Evolutionary conservation across 2,329 filamentous ascomycete species (phyloP), one percentile per base, ranked within the genome.

Genomic region (Fusarium guadeloupense): DNA sequence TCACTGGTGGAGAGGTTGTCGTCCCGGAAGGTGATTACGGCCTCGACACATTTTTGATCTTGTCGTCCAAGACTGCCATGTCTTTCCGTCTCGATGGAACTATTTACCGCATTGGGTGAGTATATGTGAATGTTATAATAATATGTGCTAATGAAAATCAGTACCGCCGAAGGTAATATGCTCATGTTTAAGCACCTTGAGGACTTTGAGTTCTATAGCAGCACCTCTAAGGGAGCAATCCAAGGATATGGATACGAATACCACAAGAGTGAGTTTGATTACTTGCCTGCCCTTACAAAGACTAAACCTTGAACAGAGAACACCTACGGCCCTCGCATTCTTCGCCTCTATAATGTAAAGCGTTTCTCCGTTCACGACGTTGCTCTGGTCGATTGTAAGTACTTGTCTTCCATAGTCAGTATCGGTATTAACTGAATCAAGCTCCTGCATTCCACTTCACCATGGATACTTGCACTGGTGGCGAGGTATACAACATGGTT

Each of bases 171-270:
- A 5, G 62, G 62, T 10, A 66, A 66, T 3, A 63, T 66, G 63
- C 35, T 66, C 9, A 53, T 66, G n/a, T 63, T 66, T 28, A 47
- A 66, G 23, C 63, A 66, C 25, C 47, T 66, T 13, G 25, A 40
- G 13, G 62, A 66, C 49, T 66, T 66, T 48, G 63, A 66, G 43
- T 43, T 66, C 1, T 66, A 66, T 6, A 66, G 63, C 20, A 66
- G 63, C 20, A 66, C 25, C 13, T 66, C 63, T 8, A 66, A 61
- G 37, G 63, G 63, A 16, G 63, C 63, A 4, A 49, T 66, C 10
- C 63, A 66, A 9, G 63, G 63, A 4, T 45, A 45, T n/a, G 47
- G 40, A 13, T 51, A 51, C 16, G 21, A 51, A 17, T 51, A 45
- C 5, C 47, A 51, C 1, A 20, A 45, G 40, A 20, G 47, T 51